Percentiles rank a stretch among this genome's conserved stretches.
Evolutionary conservation across 176 grass and related monocot genomes (phyloP).

Genomic region (Triticum monococcum): DNA sequence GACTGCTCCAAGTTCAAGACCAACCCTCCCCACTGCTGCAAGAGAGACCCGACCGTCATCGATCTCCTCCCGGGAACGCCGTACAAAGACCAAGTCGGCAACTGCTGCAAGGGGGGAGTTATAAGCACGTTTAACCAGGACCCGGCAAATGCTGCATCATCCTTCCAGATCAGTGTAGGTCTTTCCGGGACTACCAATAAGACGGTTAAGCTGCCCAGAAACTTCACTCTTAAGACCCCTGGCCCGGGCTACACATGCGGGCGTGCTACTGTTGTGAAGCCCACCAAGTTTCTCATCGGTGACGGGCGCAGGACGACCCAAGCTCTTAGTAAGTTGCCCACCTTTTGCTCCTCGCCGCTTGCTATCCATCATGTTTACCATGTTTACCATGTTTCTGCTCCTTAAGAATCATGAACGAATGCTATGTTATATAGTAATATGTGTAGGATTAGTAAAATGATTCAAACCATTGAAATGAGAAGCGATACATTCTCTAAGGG

Average conservation of each 20-base stretch:
- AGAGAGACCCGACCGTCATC: conserved; percentile 57
- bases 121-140: conserved; percentile 66
- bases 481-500: background rate
- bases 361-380: no score
- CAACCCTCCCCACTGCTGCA: conserved; percentile 58
- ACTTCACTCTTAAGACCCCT: conserved; percentile 78
- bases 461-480: background rate
- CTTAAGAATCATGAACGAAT: background rate
- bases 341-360: background rate
- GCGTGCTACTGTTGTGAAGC: conserved; percentile 45
- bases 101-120: conserved; percentile 83
- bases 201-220: conserved; percentile 63
- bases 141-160: conserved; percentile 57
- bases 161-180: conserved; percentile 83
- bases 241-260: conserved; percentile 84
- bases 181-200: conserved; percentile 74
- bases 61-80: conserved; percentile 79
- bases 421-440: background rate
- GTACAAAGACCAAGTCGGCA: conserved; percentile 70
- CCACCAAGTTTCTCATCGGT: conserved; percentile 58
- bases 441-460: conserved; percentile 4
- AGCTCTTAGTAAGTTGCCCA: conserved; percentile 72
- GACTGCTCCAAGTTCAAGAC: conserved; percentile 82
- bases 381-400: conserved; percentile 11
- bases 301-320: conserved; percentile 52